phyloP scores from a whole-genome alignment of 2,329 filamentous ascomycete species.

The Hypoxylon sp. region DNA sequence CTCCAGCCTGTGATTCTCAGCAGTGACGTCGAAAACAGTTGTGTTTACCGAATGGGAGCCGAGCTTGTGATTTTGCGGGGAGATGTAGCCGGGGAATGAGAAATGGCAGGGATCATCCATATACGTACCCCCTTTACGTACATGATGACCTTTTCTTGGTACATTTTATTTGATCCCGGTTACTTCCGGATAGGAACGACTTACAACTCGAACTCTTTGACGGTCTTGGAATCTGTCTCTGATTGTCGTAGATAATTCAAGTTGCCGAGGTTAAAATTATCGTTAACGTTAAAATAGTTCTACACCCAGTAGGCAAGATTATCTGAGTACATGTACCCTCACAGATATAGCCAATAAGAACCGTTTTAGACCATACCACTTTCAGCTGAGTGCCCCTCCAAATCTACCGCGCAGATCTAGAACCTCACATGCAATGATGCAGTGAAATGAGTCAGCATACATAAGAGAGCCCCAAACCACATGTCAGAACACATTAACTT shows the following conservation, averaged over 20 bases:
- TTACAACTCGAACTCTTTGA: slow-evolving; percentile 28
- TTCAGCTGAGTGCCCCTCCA: slow-evolving; percentile 15
- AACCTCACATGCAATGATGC: slow-evolving; percentile 24
- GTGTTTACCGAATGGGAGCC: slow-evolving; percentile 65
- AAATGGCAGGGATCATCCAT: slow-evolving; percentile 29
- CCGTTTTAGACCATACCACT: not conserved
- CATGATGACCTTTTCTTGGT: too few relatives aligned
- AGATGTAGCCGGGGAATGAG: slow-evolving; percentile 32
- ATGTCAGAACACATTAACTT: slow-evolving; percentile 11
- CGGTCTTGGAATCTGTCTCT: slow-evolving; percentile 12
- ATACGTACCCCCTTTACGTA: slow-evolving; percentile 27
- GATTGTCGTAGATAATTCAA: slow-evolving; percentile 1
- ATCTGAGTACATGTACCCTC: not conserved
- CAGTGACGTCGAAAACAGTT: slow-evolving; percentile 53
- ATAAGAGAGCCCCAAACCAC: not conserved
- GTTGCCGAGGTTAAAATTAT: slow-evolving; percentile 26
- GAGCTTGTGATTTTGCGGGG: slow-evolving; percentile 74
- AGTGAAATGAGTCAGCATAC: slow-evolving; percentile 15
- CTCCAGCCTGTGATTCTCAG: slow-evolving; percentile 51
- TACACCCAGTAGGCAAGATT: slow-evolving; percentile 2
- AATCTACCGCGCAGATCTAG: slow-evolving; percentile 10
- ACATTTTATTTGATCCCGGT: slow-evolving; percentile 20
- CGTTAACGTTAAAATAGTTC: slow-evolving; percentile 8
- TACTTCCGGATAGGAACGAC: slow-evolving; percentile 39
- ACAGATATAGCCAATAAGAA: slow-evolving; percentile 5